Evolutionary conservation across 352 stramenopile genomes (phyloP), one percentile per base, ranked within the genome.

Genomic region (Achlya hypogyna): DNA sequence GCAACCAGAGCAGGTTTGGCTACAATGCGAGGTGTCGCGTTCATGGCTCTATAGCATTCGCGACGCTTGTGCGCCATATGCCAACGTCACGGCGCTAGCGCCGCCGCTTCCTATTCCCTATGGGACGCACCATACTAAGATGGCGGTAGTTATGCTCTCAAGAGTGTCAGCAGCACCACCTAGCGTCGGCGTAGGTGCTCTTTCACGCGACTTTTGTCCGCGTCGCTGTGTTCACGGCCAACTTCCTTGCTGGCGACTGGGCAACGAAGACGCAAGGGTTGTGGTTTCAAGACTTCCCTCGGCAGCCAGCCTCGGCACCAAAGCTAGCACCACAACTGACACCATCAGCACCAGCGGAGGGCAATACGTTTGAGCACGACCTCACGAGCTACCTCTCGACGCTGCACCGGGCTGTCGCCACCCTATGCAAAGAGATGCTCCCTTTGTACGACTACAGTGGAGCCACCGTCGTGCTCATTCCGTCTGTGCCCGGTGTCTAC

Each of bases 51-150:
- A 25, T 64, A 85, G 77, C 3, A 88, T 92, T 70, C 73, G 56
- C n/a, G 75, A 76, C 29, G 75, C 86, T 32, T 90, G 83, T 65
- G 66, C 59, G 1, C 65, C 68, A n/a, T 90, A 82, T 65, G 8
- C 70, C 23, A 89, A 91, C 68, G 76, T 91, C 43, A 85, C 72
- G 31, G 62, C 75, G 9, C 73, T 91, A 4, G 74, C 79, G n/a
- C 87, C 87, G 16, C 76, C 75, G 9, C 74, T 93, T 38, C 82
- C 84, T 10, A 91, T 93, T 59, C 76, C 84, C 2, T 95, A 91
- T 69, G 87, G 87, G 10, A 92, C 81, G 23, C 86, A 96, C 72
- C 87, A 96, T 70, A 91, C 84, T 0, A 96, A 96, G 58, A 93
- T 91, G 79, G 72, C 93, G 66, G 79, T 60, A 20, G 12, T 3